A percentile compares a stretch with the other conserved stretches of the same genome.
phyloP scores from a whole-genome alignment of 176 grass and related monocot genomes.

The Lolium perenne region DNA sequence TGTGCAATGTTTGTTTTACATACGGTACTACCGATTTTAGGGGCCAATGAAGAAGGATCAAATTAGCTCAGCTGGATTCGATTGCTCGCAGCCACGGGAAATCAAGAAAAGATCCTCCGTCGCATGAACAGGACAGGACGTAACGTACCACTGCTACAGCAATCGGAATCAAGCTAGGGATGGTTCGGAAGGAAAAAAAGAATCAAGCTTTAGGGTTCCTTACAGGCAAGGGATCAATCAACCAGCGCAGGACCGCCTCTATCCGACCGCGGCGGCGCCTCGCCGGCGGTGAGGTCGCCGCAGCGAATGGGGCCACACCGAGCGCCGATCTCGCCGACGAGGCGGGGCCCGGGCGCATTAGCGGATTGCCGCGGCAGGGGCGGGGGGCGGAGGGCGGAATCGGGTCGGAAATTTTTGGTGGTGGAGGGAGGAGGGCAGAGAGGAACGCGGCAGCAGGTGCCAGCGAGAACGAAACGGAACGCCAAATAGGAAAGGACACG shows the following conservation, averaged over 20 bases:
- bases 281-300: constrained; percentile 1
- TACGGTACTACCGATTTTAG: background rate
- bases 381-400: background rate
- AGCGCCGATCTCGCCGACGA: background rate
- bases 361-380: background rate
- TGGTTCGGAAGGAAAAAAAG: no score
- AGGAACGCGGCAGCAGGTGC: constrained; percentile 33
- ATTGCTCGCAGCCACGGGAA: background rate
- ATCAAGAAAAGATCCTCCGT: no score
- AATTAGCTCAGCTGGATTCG: background rate
- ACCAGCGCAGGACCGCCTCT: background rate
- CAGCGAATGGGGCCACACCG: background rate
- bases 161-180: constrained; percentile 1
- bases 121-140: background rate
- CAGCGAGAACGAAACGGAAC: constrained; percentile 17
- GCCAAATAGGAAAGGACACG: constrained; percentile 8
- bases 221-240: background rate
- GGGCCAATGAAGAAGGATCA: background rate
- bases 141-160: background rate
- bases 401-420: constrained; percentile 1
- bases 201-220: constrained; percentile 22
- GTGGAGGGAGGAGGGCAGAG: constrained; percentile 2
- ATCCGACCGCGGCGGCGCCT: background rate
- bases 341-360: background rate
- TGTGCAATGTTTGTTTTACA: background rate